These are phyloP conservation scores for Diaporthe velutina DNA, from an alignment of 2,329 filamentous ascomycete genomes.

Conservation along the genomic window DNA sequence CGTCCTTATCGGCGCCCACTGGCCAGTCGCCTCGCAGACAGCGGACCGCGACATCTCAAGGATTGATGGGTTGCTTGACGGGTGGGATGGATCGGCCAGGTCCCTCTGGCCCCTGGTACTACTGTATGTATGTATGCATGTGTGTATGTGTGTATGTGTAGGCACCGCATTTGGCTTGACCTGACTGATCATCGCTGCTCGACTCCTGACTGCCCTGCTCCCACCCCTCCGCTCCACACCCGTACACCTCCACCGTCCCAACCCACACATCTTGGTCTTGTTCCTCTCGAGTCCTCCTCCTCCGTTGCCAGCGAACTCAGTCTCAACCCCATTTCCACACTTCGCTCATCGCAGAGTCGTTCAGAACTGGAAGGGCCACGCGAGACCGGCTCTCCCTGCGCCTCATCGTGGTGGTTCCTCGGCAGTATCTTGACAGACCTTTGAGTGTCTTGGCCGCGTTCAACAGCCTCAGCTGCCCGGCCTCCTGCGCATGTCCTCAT, in stretches of 20 bases:
- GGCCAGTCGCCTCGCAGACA: constrained; percentile 23
- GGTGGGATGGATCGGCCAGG: constrained; percentile 23
- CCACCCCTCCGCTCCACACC: constrained; percentile 17
- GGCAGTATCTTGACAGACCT: constrained; percentile 12
- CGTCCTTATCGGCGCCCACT: constrained; percentile 20
- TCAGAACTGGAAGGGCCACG: not conserved
- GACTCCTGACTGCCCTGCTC: constrained; percentile 8
- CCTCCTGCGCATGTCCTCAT: constrained; percentile 4
- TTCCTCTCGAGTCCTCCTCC: not conserved
- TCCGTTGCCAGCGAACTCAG: not conserved
- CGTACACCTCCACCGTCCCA: constrained; percentile 16
- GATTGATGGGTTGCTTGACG: constrained; percentile 15
- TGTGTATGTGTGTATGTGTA: not conserved
- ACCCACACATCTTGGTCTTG: constrained; percentile 11
- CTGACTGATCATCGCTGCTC: constrained; percentile 17
- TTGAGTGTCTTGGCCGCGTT: not conserved
- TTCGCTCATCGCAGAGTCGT: not conserved
- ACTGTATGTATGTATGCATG: not conserved
- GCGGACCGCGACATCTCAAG: constrained; percentile 10
- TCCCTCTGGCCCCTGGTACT: not conserved
- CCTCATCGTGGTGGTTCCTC: constrained; percentile 20
- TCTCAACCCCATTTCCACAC: not conserved
- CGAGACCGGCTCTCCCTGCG: not conserved
- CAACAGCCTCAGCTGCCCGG: constrained; percentile 13
- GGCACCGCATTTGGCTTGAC: not conserved